Evolutionary conservation across 108 stramenopile genomes (phyloP).

Genomic region (Nitzschia inconspicua): DNA sequence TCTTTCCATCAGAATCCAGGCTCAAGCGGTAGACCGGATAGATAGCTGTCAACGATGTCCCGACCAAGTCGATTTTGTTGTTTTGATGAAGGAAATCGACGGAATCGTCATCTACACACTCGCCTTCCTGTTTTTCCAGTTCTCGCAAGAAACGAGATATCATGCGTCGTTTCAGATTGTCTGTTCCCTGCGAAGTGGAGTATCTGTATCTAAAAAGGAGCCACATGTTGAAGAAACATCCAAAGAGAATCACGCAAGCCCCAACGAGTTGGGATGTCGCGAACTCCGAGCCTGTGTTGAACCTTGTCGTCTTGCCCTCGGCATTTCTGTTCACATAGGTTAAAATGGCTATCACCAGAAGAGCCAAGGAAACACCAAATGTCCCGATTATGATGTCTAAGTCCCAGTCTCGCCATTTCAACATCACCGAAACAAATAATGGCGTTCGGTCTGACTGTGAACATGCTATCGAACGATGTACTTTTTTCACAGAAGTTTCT

Average conservation of each 20-base stretch:
- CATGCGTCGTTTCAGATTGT: constrained; percentile 37
- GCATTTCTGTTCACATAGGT: not conserved
- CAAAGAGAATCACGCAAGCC: constrained; percentile 21
- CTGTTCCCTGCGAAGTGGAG: constrained; percentile 26
- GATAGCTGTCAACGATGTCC: constrained; percentile 55
- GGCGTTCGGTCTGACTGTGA: not conserved
- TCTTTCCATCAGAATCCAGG: constrained; percentile 13
- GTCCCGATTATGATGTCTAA: constrained; percentile 38
- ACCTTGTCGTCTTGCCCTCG: not conserved
- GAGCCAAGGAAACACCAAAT: constrained; percentile 23
- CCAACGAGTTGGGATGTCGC: constrained; percentile 29
- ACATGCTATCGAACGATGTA: not conserved
- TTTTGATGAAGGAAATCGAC: not conserved
- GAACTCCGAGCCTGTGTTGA: not conserved
- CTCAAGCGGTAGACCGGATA: constrained; percentile 67
- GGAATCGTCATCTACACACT: not conserved
- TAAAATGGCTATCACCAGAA: constrained; percentile 27
- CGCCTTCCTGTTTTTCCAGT: constrained; percentile 26
- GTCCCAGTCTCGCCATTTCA: constrained; percentile 21
- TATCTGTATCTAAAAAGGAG: constrained; percentile 25
- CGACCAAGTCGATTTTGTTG: constrained; percentile 19
- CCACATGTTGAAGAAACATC: constrained; percentile 27
- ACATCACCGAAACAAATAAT: not conserved
- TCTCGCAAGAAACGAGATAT: constrained; percentile 34
- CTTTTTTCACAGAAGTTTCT: constrained; percentile 4